These are phyloP conservation scores for Podospora pseudocomata DNA, from an alignment of 495 filamentous ascomycete genomes.

Conservation along the genomic window DNA sequence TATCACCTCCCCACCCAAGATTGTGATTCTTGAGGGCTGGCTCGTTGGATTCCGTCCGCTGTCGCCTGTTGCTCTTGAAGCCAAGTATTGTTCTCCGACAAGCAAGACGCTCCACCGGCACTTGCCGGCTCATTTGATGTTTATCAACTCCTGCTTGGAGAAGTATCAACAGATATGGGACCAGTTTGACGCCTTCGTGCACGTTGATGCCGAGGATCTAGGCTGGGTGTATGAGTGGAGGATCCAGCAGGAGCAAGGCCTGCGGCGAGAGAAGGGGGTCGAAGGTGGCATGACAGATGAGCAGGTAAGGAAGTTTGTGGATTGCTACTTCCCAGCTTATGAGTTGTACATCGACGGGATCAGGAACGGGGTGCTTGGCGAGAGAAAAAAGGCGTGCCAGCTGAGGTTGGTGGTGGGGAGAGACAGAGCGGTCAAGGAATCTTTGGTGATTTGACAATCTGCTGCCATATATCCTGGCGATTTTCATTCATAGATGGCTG, in stretches of 20 bases:
- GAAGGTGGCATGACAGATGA: constrained; percentile 67
- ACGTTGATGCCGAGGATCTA: constrained; percentile 77
- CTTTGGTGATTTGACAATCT: constrained; percentile 47
- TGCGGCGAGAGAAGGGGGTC: constrained; percentile 52
- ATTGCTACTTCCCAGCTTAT: constrained; percentile 59
- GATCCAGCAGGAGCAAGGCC: constrained; percentile 68
- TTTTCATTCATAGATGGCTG: neutral
- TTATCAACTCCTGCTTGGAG: constrained; percentile 66
- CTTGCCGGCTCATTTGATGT: constrained; percentile 61
- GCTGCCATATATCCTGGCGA: neutral
- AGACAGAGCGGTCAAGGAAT: constrained; percentile 59
- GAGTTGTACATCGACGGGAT: constrained; percentile 71
- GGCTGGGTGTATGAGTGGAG: constrained; percentile 87
- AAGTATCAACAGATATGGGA: constrained; percentile 71
- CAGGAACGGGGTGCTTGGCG: constrained; percentile 58
- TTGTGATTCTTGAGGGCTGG: constrained; percentile 91
- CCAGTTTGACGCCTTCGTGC: constrained; percentile 76
- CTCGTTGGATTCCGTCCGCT: constrained; percentile 79
- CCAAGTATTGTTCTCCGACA: constrained; percentile 50
- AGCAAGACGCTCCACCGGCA: constrained; percentile 51
- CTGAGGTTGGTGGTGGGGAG: constrained; percentile 68
- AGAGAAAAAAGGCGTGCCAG: constrained; percentile 50
- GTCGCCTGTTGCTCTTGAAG: constrained; percentile 48
- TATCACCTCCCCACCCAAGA: constrained; percentile 44
- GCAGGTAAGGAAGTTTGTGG: constrained; percentile 51